Conservation (phyloP, 75 land plant genomes). For the Cunninghamia lanceolata region DNA sequence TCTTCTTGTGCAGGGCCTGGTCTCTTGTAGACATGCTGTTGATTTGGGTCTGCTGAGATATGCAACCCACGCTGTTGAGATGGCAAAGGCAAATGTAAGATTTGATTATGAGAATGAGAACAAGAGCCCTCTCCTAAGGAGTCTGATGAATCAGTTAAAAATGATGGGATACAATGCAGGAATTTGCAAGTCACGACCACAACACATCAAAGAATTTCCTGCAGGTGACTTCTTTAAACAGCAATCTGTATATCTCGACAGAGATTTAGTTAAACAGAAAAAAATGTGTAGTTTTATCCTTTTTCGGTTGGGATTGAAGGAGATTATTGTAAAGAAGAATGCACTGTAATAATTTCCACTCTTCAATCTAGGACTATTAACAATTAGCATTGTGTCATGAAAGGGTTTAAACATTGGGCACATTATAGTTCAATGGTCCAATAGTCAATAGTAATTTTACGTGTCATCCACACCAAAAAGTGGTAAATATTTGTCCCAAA, state of each 20-base stretch:
- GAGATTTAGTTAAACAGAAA: neutral
- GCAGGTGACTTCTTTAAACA: constrained; percentile 15
- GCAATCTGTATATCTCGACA: no score
- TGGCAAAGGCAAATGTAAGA: constrained; percentile 1
- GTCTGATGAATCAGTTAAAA: constrained; percentile 15
- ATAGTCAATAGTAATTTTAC: no score
- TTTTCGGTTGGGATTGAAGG: neutral
- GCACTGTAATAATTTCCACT: no score
- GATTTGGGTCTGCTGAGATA: neutral
- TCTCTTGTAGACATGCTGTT: neutral
- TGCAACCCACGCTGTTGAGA: neutral
- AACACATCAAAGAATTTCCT: constrained; percentile 12
- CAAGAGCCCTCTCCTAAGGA: constrained; percentile 9
- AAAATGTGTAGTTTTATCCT: neutral
- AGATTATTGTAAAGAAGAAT: neutral
- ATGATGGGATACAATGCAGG: constrained; percentile 30
- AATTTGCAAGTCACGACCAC: constrained; percentile 28
- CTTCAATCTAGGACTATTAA: no score
- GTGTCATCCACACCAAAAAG: no score
- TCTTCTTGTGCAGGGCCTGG: neutral
- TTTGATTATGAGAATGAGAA: neutral
- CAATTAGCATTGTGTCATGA: no score
- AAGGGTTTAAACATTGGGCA: no score
- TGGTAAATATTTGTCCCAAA: no score
- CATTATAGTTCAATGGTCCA: no score